Percentiles rank a stretch among this genome's conserved stretches.
Evolutionary conservation across 2,329 filamentous ascomycete genomes (phyloP).

Genomic region (Diplodia mutila): DNA sequence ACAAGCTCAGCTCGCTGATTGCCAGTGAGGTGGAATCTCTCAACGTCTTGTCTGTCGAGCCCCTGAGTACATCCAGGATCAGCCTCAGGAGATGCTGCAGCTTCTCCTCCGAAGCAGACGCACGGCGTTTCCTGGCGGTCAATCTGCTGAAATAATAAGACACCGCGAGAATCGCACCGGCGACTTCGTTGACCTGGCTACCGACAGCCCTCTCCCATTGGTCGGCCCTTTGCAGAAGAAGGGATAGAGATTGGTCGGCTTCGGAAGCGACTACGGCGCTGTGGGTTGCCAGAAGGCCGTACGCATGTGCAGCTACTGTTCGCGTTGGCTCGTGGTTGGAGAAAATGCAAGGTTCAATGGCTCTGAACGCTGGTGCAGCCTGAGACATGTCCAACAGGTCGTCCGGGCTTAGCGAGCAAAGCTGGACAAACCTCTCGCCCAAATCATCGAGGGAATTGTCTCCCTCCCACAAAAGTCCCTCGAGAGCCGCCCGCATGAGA

Average conservation of each 20-base stretch:
- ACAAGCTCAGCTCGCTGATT: constrained; percentile 65
- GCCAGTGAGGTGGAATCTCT: constrained; percentile 61
- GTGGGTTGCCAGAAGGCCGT: constrained; percentile 78
- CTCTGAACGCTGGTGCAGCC: constrained; percentile 43
- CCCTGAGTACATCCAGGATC: constrained; percentile 57
- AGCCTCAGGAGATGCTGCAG: constrained; percentile 48
- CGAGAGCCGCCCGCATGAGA: constrained; percentile 51
- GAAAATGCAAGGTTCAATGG: constrained; percentile 63
- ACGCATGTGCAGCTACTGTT: constrained; percentile 66
- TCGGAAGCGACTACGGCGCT: constrained; percentile 44
- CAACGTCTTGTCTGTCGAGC: constrained; percentile 59
- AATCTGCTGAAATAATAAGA: constrained; percentile 62
- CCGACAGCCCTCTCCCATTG: constrained; percentile 65
- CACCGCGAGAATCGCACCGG: constrained; percentile 63
- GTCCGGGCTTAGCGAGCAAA: constrained; percentile 60
- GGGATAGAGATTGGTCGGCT: constrained; percentile 49
- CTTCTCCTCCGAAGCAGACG: constrained; percentile 40
- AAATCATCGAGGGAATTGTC: constrained; percentile 50
- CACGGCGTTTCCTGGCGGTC: constrained; percentile 51
- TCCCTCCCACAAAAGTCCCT: constrained; percentile 47
- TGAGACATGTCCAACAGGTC: constrained; percentile 40
- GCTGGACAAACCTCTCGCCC: constrained; percentile 56
- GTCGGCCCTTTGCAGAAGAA: constrained; percentile 53
- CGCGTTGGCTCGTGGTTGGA: constrained; percentile 75
- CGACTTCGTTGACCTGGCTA: constrained; percentile 60